A percentile compares a stretch with the other conserved stretches of the same genome.
These are phyloP conservation scores for Cucumis sativus DNA, from an alignment of 306 rosid genomes.

Conservation along the genomic window Cucumber_9930_V3 NC_026661.2:12624501-12625000, in stretches of 20 bases:
- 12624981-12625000: too few relatives aligned
- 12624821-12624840: too few relatives aligned
- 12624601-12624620: constrained; percentile 33
- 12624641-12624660: constrained; percentile 48
- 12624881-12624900: too few relatives aligned
- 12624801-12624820: too few relatives aligned
- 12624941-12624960: too few relatives aligned
- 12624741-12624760: neutral
- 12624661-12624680: constrained; percentile 23
- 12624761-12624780: too few relatives aligned
- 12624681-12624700: neutral
- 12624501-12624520: neutral
- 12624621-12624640: constrained; percentile 33
- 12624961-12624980: too few relatives aligned
- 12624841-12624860: too few relatives aligned
- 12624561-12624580: constrained; percentile 36
- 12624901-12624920: too few relatives aligned
- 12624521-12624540: constrained; percentile 32
- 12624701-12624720: neutral
- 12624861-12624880: too few relatives aligned
- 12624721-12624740: neutral
- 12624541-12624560: constrained; percentile 25
- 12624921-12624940: too few relatives aligned
- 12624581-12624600: constrained; percentile 17
- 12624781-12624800: too few relatives aligned